Conservation (phyloP, 2,329 filamentous ascomycete species). For the Apiospora pterosperma region DNA sequence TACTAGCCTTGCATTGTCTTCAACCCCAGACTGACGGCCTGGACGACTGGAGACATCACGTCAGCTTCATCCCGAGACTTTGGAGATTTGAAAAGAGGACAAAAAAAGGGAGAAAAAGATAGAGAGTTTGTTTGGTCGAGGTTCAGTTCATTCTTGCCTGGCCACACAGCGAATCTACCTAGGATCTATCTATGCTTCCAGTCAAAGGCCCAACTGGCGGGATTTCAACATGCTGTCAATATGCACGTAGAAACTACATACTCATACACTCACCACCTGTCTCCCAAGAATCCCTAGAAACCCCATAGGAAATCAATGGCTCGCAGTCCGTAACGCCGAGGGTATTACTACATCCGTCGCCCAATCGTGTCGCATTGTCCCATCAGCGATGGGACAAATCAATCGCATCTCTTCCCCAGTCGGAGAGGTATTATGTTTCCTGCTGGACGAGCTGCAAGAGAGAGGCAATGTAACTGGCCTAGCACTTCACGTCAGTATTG, state of each 20-base stretch:
- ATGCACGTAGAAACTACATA: neutral
- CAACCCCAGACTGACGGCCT: neutral
- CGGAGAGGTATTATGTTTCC: slow-evolving; percentile 5
- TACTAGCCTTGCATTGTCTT: neutral
- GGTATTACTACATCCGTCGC: slow-evolving; percentile 6
- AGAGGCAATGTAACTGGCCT: slow-evolving; percentile 20
- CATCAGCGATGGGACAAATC: neutral
- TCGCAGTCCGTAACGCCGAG: slow-evolving; percentile 5
- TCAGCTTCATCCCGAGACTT: neutral
- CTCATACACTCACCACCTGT: neutral
- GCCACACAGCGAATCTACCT: neutral
- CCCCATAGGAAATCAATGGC: slow-evolving; percentile 5
- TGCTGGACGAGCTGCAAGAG: slow-evolving; percentile 19
- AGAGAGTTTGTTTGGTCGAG: neutral
- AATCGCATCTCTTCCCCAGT: neutral
- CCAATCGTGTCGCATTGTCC: neutral
- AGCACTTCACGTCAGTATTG: neutral
- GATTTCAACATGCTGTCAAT: neutral
- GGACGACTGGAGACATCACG: neutral
- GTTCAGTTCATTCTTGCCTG: neutral
- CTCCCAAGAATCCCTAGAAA: slow-evolving; percentile 3
- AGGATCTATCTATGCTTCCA: neutral
- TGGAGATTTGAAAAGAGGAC: neutral
- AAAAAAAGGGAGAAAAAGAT: neutral
- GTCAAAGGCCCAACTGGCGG: neutral